phyloP scores from a whole-genome alignment of 352 stramenopile species.

The Globisporangium takayamanum region DNA sequence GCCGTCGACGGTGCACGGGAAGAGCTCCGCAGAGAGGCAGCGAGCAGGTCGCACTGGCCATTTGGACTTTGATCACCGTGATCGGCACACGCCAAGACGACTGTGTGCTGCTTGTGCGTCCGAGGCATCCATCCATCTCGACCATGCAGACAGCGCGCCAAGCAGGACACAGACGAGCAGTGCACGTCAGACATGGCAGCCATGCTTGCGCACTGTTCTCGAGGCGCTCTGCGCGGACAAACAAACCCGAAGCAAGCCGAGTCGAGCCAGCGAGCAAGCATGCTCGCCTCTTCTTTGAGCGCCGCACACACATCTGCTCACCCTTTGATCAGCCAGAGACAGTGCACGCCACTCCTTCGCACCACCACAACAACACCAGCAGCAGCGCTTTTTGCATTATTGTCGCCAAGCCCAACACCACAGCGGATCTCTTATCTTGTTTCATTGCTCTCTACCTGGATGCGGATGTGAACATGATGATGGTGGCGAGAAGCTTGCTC shows the following conservation, averaged over 20 bases:
- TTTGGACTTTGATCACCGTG: neutral
- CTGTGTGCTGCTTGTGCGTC: too few relatives aligned
- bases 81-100: too few relatives aligned
- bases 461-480: too few relatives aligned
- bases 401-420: too few relatives aligned
- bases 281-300: neutral
- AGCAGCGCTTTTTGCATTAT: too few relatives aligned
- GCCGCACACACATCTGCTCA: neutral
- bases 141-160: neutral
- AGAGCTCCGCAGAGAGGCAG: slow-evolving; percentile 2
- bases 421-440: too few relatives aligned
- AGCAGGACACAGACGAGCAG: too few relatives aligned
- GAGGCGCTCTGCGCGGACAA: neutral
- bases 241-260: neutral
- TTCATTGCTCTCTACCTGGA: too few relatives aligned
- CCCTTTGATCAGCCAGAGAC: neutral
- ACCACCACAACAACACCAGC: too few relatives aligned
- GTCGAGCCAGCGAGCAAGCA: neutral
- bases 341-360: neutral
- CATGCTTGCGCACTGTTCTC: neutral
- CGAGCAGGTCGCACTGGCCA: neutral
- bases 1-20: neutral
- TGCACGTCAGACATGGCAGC: neutral
- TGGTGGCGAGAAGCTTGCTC: too few relatives aligned
- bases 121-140: neutral